Evolutionary conservation across 805 yeast genomes (phyloP).

Genomic region (Debaryomyces hansenii): DNA sequence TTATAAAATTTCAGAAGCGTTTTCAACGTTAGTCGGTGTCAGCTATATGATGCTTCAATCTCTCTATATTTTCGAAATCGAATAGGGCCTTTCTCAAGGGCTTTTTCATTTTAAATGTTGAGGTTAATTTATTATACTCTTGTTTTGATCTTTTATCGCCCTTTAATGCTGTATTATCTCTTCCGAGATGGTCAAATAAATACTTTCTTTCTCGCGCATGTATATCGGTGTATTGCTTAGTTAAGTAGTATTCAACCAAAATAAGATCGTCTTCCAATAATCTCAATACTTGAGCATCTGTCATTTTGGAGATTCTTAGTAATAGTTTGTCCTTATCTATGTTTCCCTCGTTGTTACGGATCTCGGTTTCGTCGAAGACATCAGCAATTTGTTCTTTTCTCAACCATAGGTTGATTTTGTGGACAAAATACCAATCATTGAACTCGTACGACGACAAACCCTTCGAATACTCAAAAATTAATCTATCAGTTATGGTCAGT

Average conservation of each 20-base stretch:
- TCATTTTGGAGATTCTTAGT: slow-evolving; percentile 8
- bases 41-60: slow-evolving; percentile 8
- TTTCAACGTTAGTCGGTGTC: background rate
- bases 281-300: slow-evolving; percentile 13
- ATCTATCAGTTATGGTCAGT: slow-evolving; percentile 13
- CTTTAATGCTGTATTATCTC: slow-evolving; percentile 6
- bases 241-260: slow-evolving; percentile 19
- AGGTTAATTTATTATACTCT: slow-evolving; percentile 14
- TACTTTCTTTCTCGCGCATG: slow-evolving; percentile 18
- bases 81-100: slow-evolving; percentile 20
- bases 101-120: slow-evolving; percentile 15
- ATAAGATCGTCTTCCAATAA: slow-evolving; percentile 17
- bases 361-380: slow-evolving; percentile 9
- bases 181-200: slow-evolving; percentile 16
- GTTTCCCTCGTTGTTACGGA: slow-evolving; percentile 10
- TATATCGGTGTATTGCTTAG: slow-evolving; percentile 16
- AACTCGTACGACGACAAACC: slow-evolving; percentile 15
- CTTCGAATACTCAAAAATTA: slow-evolving; percentile 17
- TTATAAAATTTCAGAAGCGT: too few species aligned
- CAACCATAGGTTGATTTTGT: slow-evolving; percentile 15
- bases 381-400: slow-evolving; percentile 9
- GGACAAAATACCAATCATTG: slow-evolving; percentile 18
- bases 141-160: slow-evolving; percentile 6
- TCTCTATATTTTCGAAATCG: slow-evolving; percentile 19
- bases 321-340: slow-evolving; percentile 5